phyloP scores from a whole-genome alignment of 257 asterid genomes.

The Penstemon newberryi region DNA sequence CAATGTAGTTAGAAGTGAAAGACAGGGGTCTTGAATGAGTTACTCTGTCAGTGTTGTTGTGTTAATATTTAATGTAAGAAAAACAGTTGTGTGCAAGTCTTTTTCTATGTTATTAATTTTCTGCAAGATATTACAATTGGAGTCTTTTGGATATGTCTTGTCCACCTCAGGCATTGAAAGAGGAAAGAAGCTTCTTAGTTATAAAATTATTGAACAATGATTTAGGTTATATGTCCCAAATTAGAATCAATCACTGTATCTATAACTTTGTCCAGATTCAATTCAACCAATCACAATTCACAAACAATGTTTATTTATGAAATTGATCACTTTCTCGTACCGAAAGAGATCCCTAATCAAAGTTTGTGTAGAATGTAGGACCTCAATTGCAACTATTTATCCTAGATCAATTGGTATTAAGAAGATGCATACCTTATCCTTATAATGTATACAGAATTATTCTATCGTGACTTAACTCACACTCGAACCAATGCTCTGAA shows the following conservation, averaged over 20 bases:
- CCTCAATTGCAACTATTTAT: too few relatives aligned
- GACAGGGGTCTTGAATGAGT: constrained; percentile 27
- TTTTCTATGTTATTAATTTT: constrained; percentile 29
- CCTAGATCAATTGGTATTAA: too few relatives aligned
- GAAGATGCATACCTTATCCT: too few relatives aligned
- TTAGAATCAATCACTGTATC: constrained; percentile 14
- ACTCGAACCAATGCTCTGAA: too few relatives aligned
- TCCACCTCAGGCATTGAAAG: constrained; percentile 4
- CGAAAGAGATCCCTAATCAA: too few relatives aligned
- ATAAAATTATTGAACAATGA: neutral
- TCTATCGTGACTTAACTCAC: too few relatives aligned
- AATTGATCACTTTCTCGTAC: too few relatives aligned
- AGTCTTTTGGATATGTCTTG: constrained; percentile 31
- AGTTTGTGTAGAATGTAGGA: too few relatives aligned
- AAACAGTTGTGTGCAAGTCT: constrained; percentile 35
- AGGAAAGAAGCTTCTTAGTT: constrained; percentile 27
- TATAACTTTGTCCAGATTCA: too few relatives aligned
- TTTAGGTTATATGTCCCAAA: neutral
- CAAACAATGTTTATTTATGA: too few relatives aligned
- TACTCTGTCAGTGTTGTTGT: constrained; percentile 24
- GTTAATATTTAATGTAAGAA: constrained; percentile 34
- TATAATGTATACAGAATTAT: too few relatives aligned
- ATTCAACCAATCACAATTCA: too few relatives aligned
- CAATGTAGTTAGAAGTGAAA: neutral
- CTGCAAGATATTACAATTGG: constrained; percentile 25